Percentiles rank a stretch among this genome's conserved stretches.
phyloP scores from a whole-genome alignment of 2,329 filamentous ascomycete genomes.

The Didymella pinodella region DNA sequence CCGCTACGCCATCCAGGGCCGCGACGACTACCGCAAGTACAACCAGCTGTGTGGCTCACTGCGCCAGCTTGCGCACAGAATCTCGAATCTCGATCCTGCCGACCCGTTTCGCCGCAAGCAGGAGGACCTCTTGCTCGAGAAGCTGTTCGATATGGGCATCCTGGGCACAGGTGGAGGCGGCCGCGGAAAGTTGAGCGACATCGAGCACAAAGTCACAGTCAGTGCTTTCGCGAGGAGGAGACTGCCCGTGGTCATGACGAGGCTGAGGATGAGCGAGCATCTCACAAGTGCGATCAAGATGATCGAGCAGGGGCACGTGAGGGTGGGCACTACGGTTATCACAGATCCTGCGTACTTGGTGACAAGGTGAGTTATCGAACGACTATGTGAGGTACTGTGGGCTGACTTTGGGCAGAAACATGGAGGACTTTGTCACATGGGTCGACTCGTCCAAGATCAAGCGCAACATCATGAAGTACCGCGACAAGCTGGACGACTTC shows the following conservation, averaged over 20 bases:
- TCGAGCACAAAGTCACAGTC: slow-evolving; percentile 89
- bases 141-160: slow-evolving; percentile 92
- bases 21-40: slow-evolving; percentile 74
- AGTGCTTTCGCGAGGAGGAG: slow-evolving; percentile 84
- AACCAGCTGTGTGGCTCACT: slow-evolving; percentile 67
- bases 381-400: not conserved
- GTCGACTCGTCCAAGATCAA: slow-evolving; percentile 96
- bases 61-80: slow-evolving; percentile 86
- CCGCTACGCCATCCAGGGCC: slow-evolving; percentile 88
- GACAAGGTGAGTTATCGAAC: slow-evolving; percentile 59
- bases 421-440: slow-evolving; percentile 98
- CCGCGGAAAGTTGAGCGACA: slow-evolving; percentile 69
- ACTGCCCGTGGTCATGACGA: slow-evolving; percentile 88
- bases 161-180: slow-evolving; percentile 71
- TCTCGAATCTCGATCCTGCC: slow-evolving; percentile 80
- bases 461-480: slow-evolving; percentile 92
- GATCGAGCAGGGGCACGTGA: slow-evolving; percentile 92
- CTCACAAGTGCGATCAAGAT: slow-evolving; percentile 81
- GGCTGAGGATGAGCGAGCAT: slow-evolving; percentile 89
- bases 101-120: slow-evolving; percentile 82
- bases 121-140: slow-evolving; percentile 86
- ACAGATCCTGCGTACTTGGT: slow-evolving; percentile 91
- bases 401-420: slow-evolving; percentile 61
- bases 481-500: slow-evolving; percentile 94
- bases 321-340: slow-evolving; percentile 88